These are phyloP conservation scores for Detonula confervacea DNA, from an alignment of 352 stramenopile species.

Conservation along the genomic window DNA sequence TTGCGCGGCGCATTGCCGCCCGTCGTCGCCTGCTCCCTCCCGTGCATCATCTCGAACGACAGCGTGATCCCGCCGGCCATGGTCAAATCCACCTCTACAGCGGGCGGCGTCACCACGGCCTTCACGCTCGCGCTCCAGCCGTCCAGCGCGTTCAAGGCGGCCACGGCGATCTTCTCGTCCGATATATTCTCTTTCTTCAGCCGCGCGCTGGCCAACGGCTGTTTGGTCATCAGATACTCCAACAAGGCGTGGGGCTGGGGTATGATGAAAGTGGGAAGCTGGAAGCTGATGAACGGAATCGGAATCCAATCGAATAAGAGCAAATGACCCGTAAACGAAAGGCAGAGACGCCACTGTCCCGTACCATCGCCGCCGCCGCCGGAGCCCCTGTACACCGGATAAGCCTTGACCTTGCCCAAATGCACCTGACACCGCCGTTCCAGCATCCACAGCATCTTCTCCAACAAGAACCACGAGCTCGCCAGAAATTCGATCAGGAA, in stretches of 20 bases:
- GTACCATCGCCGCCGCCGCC: conserved; percentile 24
- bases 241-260: conserved; percentile 82
- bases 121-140: conserved; percentile 69
- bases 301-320: conserved; percentile 79
- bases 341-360: conserved; percentile 70
- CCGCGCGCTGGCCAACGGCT: conserved; percentile 77
- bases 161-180: conserved; percentile 74
- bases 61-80: conserved; percentile 77
- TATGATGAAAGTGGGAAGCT: conserved; percentile 84
- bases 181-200: conserved; percentile 77
- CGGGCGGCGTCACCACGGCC: conserved; percentile 76
- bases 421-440: conserved; percentile 81
- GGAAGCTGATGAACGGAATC: conserved; percentile 81
- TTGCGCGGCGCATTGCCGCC: conserved; percentile 19
- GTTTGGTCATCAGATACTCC: conserved; percentile 71
- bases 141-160: conserved; percentile 66
- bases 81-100: conserved; percentile 80
- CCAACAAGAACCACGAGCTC: conserved; percentile 71
- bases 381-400: conserved; percentile 68
- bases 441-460: conserved; percentile 81
- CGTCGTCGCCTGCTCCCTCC: conserved; percentile 67
- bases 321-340: conserved; percentile 81
- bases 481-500: conserved; percentile 69
- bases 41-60: conserved; percentile 80
- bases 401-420: conserved; percentile 72